These are phyloP conservation scores for Talaromyces nanjingensis DNA, from an alignment of 495 filamentous ascomycete species.

Conservation along the genomic window DNA sequence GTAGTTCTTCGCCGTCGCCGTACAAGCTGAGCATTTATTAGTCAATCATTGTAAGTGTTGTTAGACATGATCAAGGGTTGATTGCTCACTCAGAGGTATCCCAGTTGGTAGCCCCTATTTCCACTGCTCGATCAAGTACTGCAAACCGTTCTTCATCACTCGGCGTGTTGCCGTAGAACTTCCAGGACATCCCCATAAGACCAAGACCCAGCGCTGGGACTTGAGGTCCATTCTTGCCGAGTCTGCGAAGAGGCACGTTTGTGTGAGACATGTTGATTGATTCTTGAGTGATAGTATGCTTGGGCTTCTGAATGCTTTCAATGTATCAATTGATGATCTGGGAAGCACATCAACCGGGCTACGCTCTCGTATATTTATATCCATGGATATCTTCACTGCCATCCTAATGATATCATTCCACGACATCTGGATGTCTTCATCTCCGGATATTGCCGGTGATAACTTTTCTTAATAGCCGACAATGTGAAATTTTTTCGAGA, in stretches of 20 bases:
- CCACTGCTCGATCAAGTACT: slow-evolving; percentile 42
- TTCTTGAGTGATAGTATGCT: neutral
- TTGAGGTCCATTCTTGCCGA: slow-evolving; percentile 46
- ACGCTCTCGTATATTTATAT: neutral
- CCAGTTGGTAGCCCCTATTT: slow-evolving; percentile 32
- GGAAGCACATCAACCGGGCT: neutral
- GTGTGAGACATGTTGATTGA: neutral
- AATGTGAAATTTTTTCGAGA: neutral
- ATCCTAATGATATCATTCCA: too few species aligned
- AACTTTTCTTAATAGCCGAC: neutral
- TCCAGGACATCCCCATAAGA: slow-evolving; percentile 42
- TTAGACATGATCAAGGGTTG: too few species aligned
- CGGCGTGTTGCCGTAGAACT: slow-evolving; percentile 29
- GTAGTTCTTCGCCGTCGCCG: slow-evolving; percentile 43
- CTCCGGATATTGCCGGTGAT: neutral
- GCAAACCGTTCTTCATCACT: slow-evolving; percentile 41
- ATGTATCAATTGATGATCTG: neutral
- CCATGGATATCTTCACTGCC: too few species aligned
- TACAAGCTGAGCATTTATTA: neutral
- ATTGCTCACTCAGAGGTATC: slow-evolving; percentile 24
- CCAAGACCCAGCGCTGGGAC: slow-evolving; percentile 50
- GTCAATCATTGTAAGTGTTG: neutral
- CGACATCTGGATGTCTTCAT: too few species aligned
- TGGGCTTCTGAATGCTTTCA: neutral
- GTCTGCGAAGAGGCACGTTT: slow-evolving; percentile 8